Percentiles rank a stretch among this genome's conserved stretches.
Evolutionary conservation across 768 basidiomycete genomes (phyloP).

Genomic region (Lentinula boryana): DNA sequence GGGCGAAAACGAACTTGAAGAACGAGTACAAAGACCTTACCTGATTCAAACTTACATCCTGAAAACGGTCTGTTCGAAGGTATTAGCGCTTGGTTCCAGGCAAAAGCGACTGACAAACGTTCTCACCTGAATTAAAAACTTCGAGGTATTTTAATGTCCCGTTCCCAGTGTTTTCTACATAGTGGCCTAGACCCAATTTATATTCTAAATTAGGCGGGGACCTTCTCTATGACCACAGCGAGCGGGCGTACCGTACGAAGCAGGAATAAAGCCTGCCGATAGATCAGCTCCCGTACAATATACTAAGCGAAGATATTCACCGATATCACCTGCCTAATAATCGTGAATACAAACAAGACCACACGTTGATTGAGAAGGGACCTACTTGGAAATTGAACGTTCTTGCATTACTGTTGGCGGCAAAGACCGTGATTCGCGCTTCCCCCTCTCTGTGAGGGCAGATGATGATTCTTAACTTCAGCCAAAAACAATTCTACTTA

Average conservation of each 20-base stretch:
- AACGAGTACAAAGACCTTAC: conserved; percentile 16
- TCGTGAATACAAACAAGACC: neutral
- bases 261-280: conserved; percentile 45
- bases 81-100: neutral
- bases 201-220: neutral
- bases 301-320: conserved; percentile 1
- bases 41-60: conserved; percentile 39
- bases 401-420: conserved; percentile 43
- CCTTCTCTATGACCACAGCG: neutral
- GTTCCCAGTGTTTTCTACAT: conserved; percentile 50
- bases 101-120: neutral
- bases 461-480: neutral
- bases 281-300: neutral
- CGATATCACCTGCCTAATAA: conserved; percentile 17
- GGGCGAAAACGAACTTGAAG: neutral
- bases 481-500: conserved; percentile 18
- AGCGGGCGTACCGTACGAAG: conserved; percentile 38
- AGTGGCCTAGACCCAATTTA: conserved; percentile 26
- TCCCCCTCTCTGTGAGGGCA: conserved; percentile 37
- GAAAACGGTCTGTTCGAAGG: conserved; percentile 10
- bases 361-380: neutral
- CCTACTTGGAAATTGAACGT: conserved; percentile 54
- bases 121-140: conserved; percentile 35
- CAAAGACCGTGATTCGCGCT: conserved; percentile 53
- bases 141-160: conserved; percentile 42